Percentiles rank a stretch among this genome's conserved stretches.
These are phyloP conservation scores for Metarhizium rileyi DNA, from an alignment of 2,329 filamentous ascomycete genomes.

Conservation along the genomic window DNA sequence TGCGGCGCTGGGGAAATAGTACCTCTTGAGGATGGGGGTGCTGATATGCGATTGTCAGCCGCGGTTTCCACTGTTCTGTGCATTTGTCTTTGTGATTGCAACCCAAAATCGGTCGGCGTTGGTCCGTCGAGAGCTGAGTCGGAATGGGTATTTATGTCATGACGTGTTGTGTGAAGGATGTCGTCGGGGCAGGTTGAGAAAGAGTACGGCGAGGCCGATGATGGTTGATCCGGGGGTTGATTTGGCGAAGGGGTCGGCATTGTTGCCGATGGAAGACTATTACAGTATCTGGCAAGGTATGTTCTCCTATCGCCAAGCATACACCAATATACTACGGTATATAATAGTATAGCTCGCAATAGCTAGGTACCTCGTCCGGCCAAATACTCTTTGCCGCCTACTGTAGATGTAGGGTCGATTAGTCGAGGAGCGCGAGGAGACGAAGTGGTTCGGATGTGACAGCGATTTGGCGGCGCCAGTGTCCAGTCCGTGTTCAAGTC, in stretches of 20 bases:
- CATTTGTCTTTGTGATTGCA: background rate
- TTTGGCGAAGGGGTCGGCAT: slow-evolving; percentile 39
- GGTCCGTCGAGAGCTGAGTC: slow-evolving; percentile 12
- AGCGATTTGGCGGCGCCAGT: background rate
- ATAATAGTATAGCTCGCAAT: background rate
- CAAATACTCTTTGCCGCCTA: background rate
- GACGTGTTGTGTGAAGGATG: slow-evolving; percentile 18
- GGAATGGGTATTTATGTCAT: slow-evolving; percentile 13
- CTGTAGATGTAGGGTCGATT: background rate
- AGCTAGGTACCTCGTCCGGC: background rate
- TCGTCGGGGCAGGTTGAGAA: slow-evolving; percentile 37
- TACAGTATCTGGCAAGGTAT: background rate
- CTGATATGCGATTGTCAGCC: slow-evolving; percentile 16
- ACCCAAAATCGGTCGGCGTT: slow-evolving; percentile 13
- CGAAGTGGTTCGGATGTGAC: background rate
- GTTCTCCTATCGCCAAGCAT: background rate
- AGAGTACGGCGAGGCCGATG: slow-evolving; percentile 26
- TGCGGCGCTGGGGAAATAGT: slow-evolving; percentile 34
- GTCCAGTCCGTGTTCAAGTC: no score
- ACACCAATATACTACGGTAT: no score
- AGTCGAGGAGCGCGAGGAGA: background rate
- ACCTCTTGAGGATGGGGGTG: slow-evolving; percentile 26
- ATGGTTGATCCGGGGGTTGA: slow-evolving; percentile 24
- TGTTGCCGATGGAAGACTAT: slow-evolving; percentile 8
- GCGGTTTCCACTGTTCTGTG: background rate